These are phyloP conservation scores for Graphilbum sp. DNA, from an alignment of 2,329 filamentous ascomycete species.

Conservation along the genomic window DNA sequence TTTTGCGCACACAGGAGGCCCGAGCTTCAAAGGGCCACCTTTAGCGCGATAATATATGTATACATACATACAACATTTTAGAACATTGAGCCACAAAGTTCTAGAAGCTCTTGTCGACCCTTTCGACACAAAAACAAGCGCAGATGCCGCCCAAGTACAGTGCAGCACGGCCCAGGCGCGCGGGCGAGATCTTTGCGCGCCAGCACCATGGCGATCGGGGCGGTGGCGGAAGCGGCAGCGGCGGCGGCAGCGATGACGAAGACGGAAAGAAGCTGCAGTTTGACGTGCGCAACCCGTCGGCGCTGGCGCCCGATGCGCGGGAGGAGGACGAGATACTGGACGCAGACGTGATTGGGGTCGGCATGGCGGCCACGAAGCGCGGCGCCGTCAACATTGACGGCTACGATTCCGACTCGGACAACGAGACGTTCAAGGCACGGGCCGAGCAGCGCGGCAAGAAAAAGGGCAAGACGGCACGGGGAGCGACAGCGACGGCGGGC, in stretches of 20 bases:
- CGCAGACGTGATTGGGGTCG: conserved; percentile 79
- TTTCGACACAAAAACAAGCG: no score
- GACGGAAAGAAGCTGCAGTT: conserved; percentile 66
- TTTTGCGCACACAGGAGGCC: no score
- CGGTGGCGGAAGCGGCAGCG: conserved; percentile 23
- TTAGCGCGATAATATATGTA: no score
- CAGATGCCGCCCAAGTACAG: conserved; percentile 40
- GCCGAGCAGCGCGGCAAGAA: conserved; percentile 37
- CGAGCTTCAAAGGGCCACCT: no score
- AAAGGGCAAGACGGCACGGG: not conserved
- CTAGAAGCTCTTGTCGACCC: no score
- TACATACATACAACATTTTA: no score
- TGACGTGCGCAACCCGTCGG: conserved; percentile 86
- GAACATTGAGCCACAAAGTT: no score
- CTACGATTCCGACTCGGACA: conserved; percentile 86
- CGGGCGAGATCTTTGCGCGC: conserved; percentile 64
- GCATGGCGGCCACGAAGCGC: conserved; percentile 61
- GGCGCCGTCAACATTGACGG: conserved; percentile 93
- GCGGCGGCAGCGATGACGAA: conserved; percentile 26
- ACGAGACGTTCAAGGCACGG: conserved; percentile 71
- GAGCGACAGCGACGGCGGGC: not conserved
- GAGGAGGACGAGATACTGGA: conserved; percentile 63
- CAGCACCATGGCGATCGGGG: conserved; percentile 47
- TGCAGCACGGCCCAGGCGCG: conserved; percentile 66
- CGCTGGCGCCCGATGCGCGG: conserved; percentile 65